Conservation (phyloP, 345 rosid genomes). For the Hibiscus syriacus region DNA sequence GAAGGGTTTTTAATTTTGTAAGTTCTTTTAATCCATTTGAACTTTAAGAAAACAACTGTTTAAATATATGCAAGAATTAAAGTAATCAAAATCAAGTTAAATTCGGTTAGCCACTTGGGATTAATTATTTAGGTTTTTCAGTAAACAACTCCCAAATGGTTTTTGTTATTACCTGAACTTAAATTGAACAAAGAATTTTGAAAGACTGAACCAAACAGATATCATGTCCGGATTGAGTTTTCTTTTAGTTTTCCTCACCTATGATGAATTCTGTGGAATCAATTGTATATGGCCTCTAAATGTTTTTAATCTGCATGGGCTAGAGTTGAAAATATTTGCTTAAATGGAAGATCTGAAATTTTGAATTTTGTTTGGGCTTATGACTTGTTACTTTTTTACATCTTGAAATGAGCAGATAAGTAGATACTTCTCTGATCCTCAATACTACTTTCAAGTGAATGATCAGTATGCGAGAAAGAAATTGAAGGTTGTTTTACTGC, state of each 20-base stretch:
- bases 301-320: background rate
- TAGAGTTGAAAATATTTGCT: background rate
- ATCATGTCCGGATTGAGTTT: background rate
- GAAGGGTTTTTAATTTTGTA: too few species aligned
- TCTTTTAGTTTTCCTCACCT: too few species aligned
- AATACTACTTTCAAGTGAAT: constrained; percentile 1
- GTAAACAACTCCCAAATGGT: background rate
- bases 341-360: background rate
- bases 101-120: background rate
- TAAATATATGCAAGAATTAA: too few species aligned
- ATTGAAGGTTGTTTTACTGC: constrained; percentile 79
- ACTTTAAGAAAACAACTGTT: too few species aligned
- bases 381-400: background rate
- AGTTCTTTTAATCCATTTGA: too few species aligned
- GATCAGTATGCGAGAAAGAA: constrained; percentile 73
- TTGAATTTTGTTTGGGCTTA: background rate
- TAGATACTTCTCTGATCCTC: constrained; percentile 66
- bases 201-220: background rate
- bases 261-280: background rate
- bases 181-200: background rate
- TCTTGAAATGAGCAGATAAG: constrained; percentile 53
- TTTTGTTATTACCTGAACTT: background rate
- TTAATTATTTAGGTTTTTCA: background rate
- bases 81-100: too few species aligned
- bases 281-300: background rate